Conservation (phyloP, 345 rosid genomes). For the Xanthoceras sorbifolium region DNA sequence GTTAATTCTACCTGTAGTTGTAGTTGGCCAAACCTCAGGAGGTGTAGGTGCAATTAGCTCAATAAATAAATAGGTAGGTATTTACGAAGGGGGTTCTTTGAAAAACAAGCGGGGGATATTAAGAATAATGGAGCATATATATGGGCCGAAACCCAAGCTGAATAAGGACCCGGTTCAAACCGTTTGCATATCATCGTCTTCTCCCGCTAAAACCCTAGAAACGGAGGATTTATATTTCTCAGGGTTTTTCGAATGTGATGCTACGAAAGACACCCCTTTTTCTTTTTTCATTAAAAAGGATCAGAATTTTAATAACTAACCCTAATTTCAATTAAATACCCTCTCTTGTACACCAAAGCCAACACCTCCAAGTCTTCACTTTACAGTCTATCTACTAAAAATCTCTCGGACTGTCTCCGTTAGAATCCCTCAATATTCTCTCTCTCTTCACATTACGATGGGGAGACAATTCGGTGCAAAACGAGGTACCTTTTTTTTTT, state of each 20-base stretch:
- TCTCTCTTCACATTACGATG: background rate
- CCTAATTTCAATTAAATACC: background rate
- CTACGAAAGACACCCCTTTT: background rate
- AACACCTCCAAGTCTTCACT: background rate
- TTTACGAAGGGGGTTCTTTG: background rate
- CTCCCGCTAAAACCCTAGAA: slow-evolving; percentile 20
- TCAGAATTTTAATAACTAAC: background rate
- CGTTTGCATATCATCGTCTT: background rate
- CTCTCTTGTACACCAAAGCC: background rate
- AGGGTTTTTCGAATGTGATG: background rate
- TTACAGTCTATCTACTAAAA: background rate
- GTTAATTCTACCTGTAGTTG: no score
- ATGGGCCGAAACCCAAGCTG: background rate
- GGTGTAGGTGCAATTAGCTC: no score
- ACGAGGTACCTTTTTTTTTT: slow-evolving; percentile 4
- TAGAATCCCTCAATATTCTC: no score
- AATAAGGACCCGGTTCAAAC: background rate
- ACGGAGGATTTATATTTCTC: background rate
- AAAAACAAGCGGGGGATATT: background rate
- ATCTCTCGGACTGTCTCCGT: no score
- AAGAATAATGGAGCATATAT: background rate
- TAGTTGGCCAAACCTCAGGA: no score
- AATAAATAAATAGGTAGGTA: no score
- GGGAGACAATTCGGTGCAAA: slow-evolving; percentile 9
- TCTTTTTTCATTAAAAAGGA: background rate